Conservation (phyloP, 2,329 filamentous ascomycete species). For the Coniochaeta sp. region DNA sequence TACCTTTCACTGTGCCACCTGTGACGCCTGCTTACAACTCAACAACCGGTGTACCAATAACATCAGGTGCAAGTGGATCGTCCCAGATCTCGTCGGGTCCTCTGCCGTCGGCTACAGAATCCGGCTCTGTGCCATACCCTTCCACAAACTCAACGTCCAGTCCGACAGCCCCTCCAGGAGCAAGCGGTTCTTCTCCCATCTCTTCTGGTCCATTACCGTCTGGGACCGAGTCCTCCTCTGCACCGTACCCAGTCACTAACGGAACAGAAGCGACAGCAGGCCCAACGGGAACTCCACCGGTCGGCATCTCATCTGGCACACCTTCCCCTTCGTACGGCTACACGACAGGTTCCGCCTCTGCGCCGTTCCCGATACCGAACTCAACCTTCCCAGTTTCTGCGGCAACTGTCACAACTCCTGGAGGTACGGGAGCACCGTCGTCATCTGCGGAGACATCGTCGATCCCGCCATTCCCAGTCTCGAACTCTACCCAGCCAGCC, state of each 20-base stretch:
- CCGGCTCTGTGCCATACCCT: background rate
- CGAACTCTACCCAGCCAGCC: constrained; percentile 5
- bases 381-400: background rate
- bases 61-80: background rate
- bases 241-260: background rate
- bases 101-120: background rate
- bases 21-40: too few relatives aligned
- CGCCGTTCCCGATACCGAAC: background rate
- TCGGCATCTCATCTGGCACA: background rate
- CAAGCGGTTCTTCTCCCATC: background rate
- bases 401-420: background rate
- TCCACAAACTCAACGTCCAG: background rate
- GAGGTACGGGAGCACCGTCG: background rate
- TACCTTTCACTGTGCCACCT: background rate
- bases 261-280: background rate
- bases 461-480: constrained; percentile 7
- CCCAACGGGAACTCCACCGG: constrained; percentile 4
- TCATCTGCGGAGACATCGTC: background rate
- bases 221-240: background rate
- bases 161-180: background rate
- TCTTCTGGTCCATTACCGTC: background rate
- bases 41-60: too few relatives aligned
- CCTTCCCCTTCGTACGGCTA: background rate
- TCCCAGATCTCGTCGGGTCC: background rate
- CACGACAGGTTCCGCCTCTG: background rate